phyloP scores from a whole-genome alignment of 1,284 basidiomycete genomes.

The Irpex sp. region DNA sequence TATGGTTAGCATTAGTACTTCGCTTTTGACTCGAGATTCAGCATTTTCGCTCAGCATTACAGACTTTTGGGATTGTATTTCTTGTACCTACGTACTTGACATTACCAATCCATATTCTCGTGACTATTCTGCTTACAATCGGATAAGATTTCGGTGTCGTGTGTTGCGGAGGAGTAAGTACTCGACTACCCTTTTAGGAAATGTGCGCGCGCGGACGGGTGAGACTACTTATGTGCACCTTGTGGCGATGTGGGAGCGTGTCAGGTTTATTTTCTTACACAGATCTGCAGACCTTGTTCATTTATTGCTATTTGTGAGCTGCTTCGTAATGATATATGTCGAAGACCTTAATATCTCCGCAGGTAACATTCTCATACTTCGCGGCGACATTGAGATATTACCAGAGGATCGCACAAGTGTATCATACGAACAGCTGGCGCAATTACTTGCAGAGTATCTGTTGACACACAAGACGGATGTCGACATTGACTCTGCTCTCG shows the following conservation, averaged over 20 bases:
- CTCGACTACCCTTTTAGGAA: no score
- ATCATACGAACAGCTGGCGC: conserved; percentile 80
- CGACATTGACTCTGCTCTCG: conserved; percentile 76
- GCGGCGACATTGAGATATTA: conserved; percentile 70
- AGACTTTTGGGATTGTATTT: no score
- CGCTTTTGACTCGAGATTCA: no score
- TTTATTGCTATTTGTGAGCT: conserved; percentile 81
- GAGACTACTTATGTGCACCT: conserved; percentile 23
- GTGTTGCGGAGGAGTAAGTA: no score
- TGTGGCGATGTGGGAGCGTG: background rate
- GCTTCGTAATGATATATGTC: conserved; percentile 2
- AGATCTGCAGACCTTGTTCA: conserved; percentile 69
- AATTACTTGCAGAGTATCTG: conserved; percentile 81
- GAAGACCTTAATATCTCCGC: background rate
- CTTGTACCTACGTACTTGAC: no score
- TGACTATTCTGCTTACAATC: no score
- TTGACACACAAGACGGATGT: conserved; percentile 55
- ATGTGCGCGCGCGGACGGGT: conserved; percentile 43
- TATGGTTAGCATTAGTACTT: no score
- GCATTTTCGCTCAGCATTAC: no score
- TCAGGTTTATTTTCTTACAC: conserved; percentile 6
- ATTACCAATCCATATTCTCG: no score
- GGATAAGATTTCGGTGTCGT: no score
- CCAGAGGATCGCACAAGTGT: conserved; percentile 65
- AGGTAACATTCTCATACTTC: conserved; percentile 84